These are phyloP conservation scores for Cicer bijugum DNA, from an alignment of 306 rosid genomes.

Conservation along the genomic window DNA sequence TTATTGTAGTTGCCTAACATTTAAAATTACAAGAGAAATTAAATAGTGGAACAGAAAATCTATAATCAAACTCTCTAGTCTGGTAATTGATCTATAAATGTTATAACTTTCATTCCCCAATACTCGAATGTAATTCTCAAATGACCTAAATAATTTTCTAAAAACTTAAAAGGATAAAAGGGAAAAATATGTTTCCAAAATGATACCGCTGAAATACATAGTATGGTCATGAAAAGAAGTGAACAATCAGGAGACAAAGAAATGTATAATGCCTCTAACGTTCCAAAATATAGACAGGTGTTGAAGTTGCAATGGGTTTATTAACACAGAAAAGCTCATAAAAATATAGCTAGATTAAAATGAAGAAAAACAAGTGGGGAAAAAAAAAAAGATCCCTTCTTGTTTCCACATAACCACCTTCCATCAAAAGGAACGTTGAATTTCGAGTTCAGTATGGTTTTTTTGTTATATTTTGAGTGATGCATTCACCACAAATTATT, in stretches of 20 bases:
- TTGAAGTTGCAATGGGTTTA: not conserved
- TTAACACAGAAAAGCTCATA: not conserved
- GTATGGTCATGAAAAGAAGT: not conserved
- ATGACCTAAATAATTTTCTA: not conserved
- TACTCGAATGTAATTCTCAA: not conserved
- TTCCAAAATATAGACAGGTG: slow-evolving; percentile 2
- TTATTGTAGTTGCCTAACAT: not conserved
- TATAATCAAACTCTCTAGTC: slow-evolving; percentile 9
- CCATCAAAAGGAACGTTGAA: not conserved
- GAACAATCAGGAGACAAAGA: not conserved
- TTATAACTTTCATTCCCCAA: slow-evolving; percentile 1
- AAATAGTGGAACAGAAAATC: not conserved
- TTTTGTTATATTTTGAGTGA: not conserved
- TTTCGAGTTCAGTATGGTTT: not conserved
- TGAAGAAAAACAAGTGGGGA: not conserved
- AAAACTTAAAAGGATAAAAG: not conserved
- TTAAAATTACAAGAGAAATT: not conserved
- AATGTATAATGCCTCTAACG: not conserved
- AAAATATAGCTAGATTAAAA: not conserved
- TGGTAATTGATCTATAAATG: not conserved
- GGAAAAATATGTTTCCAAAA: not conserved
- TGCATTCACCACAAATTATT: slow-evolving; percentile 21
- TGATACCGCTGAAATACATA: not conserved
- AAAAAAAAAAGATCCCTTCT: not conserved
- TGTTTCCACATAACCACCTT: not conserved